phyloP scores from a whole-genome alignment of 257 asterid genomes.

The Solanum microdontum region DNA sequence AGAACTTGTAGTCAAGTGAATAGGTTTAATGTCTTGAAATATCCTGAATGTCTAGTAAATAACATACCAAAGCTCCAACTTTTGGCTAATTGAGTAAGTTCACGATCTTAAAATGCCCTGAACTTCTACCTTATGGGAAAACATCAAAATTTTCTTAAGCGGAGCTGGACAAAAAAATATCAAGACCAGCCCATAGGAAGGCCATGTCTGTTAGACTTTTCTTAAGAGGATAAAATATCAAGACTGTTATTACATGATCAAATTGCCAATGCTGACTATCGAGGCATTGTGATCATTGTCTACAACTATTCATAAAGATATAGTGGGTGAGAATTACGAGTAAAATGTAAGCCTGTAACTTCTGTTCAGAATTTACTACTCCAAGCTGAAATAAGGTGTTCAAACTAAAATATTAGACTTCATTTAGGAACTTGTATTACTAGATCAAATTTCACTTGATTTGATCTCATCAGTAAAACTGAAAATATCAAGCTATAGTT shows the following conservation, averaged over 20 bases:
- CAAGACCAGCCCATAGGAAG: not conserved
- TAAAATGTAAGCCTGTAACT: not conserved
- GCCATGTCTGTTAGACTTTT: not conserved
- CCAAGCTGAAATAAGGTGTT: not conserved
- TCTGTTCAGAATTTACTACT: not conserved
- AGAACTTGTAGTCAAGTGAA: not conserved
- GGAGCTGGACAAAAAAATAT: not conserved
- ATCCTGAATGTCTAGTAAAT: not conserved
- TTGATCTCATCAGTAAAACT: not conserved
- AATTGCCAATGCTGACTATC: not conserved
- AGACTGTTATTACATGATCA: not conserved
- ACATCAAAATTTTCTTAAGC: not conserved
- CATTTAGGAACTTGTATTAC: not conserved
- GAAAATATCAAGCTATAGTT: not conserved
- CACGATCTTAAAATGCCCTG: not conserved
- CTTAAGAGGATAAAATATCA: not conserved
- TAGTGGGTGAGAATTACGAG: not conserved
- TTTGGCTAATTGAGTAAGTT: not conserved
- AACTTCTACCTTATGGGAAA: not conserved
- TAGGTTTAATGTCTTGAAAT: not conserved
- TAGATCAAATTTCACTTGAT: not conserved
- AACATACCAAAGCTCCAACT: not conserved
- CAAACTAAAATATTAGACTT: not conserved
- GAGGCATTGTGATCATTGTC: not conserved
- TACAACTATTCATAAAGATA: not conserved